Evolutionary conservation across 208 protist genomes (phyloP).

Genomic region (Novymonas esmeraldas): DNA sequence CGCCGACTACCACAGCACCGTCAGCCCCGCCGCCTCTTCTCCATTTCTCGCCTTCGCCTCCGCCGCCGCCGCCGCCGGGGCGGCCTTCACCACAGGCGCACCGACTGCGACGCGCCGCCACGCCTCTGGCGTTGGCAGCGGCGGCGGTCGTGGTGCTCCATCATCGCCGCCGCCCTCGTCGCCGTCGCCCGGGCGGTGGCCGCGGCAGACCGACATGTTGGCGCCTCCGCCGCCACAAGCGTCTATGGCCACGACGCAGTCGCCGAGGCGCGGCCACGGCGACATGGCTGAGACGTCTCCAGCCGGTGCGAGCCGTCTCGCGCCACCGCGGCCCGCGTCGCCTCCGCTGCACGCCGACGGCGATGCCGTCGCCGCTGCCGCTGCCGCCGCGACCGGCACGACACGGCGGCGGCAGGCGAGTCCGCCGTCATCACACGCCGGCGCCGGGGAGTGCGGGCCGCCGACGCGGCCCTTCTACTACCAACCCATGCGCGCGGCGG

Average conservation of each 20-base stretch:
- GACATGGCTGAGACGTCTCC: no score
- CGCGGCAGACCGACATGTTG: not conserved
- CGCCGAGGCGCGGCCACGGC: not conserved
- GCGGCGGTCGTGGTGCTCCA: not conserved
- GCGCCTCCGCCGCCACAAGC: not conserved
- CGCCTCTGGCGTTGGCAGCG: not conserved
- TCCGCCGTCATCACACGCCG: not conserved
- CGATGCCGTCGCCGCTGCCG: not conserved
- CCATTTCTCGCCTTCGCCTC: not conserved
- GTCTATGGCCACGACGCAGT: not conserved
- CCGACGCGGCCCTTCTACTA: constrained; percentile 7
- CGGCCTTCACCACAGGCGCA: not conserved
- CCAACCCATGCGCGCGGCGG: constrained; percentile 10
- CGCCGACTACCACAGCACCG: constrained; percentile 23
- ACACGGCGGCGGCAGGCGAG: not conserved
- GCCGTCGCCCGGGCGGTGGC: not conserved
- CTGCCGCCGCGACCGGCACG: not conserved
- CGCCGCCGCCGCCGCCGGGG: not conserved
- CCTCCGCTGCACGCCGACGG: not conserved
- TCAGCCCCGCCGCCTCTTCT: constrained; percentile 6
- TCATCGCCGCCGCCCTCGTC: not conserved
- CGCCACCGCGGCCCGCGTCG: not conserved
- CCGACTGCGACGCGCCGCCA: not conserved
- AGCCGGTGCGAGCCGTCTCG: not conserved
- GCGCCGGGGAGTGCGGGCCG: not conserved